phyloP scores from a whole-genome alignment of 345 rosid genomes.

The Anastatica hierochuntica region DNA sequence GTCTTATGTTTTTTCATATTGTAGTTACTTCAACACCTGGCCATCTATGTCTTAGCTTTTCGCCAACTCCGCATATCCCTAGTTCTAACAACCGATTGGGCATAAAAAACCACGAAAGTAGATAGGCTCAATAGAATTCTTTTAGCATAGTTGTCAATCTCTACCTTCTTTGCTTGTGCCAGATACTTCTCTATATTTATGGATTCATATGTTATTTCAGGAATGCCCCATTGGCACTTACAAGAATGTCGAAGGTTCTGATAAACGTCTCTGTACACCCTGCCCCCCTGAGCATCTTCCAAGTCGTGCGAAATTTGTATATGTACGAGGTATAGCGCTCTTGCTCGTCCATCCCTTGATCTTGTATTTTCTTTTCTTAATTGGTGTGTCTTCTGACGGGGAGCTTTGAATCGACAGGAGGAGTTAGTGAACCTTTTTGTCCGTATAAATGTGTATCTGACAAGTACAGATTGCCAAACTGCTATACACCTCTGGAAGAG shows the following conservation, averaged over 20 bases:
- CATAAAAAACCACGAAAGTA: background rate
- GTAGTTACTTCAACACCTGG: background rate
- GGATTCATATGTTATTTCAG: slow-evolving; percentile 29
- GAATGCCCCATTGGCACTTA: slow-evolving; percentile 97
- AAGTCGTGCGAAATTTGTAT: slow-evolving; percentile 63
- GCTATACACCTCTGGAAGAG: slow-evolving; percentile 96
- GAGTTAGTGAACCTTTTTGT: slow-evolving; percentile 57
- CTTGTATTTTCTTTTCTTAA: slow-evolving; percentile 8
- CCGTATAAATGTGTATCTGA: slow-evolving; percentile 87
- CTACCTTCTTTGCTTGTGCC: background rate
- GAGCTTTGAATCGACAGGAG: slow-evolving; percentile 47
- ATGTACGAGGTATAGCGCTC: slow-evolving; percentile 58
- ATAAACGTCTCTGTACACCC: slow-evolving; percentile 67
- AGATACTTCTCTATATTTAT: slow-evolving; percentile 5
- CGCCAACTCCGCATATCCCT: background rate
- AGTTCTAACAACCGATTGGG: background rate
- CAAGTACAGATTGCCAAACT: slow-evolving; percentile 90
- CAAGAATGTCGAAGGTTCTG: slow-evolving; percentile 81
- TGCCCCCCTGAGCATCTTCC: slow-evolving; percentile 80
- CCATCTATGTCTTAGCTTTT: background rate
- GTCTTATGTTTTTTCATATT: slow-evolving; percentile 3
- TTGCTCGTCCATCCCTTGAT: slow-evolving; percentile 1
- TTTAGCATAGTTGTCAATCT: background rate
- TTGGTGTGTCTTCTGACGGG: slow-evolving; percentile 18
- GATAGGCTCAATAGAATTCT: background rate